Conservation (phyloP, 257 asterid genomes). For the Marsdenia floribunda region DNA sequence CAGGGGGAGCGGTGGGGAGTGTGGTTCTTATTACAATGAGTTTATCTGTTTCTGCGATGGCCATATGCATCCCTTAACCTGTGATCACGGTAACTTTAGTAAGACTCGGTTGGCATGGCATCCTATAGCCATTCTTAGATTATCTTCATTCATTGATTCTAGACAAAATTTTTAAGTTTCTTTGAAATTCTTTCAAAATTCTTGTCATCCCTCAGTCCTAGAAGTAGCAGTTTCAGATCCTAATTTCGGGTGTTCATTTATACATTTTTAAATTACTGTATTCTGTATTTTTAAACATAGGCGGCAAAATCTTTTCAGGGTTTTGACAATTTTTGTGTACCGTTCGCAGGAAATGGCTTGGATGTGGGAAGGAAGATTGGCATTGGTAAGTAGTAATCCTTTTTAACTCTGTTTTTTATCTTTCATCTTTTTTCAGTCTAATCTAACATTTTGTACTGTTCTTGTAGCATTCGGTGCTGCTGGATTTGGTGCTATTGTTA, state of each 20-base stretch:
- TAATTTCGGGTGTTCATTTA: background rate
- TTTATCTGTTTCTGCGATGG: conserved; percentile 15
- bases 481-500: conserved; percentile 27
- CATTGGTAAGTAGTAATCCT: conserved; percentile 32
- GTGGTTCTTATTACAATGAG: conserved; percentile 9
- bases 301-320: background rate
- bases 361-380: conserved; percentile 34
- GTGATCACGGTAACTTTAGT: conserved; percentile 6
- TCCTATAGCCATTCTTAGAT: background rate
- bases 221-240: background rate
- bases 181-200: too few species aligned
- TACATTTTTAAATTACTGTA: background rate
- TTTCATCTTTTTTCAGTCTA: background rate
- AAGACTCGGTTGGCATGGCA: background rate
- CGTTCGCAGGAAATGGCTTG: conserved; percentile 22
- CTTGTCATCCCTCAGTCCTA: background rate
- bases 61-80: conserved; percentile 1
- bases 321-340: background rate
- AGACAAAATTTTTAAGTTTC: background rate
- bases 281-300: background rate
- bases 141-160: background rate
- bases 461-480: conserved; percentile 39
- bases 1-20: conserved; percentile 22
- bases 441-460: background rate
- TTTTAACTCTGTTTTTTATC: background rate